Percentiles rank a stretch among this genome's conserved stretches.
phyloP scores from a whole-genome alignment of 805 yeast species.

The Aciculoconidium aculeatum region DNA sequence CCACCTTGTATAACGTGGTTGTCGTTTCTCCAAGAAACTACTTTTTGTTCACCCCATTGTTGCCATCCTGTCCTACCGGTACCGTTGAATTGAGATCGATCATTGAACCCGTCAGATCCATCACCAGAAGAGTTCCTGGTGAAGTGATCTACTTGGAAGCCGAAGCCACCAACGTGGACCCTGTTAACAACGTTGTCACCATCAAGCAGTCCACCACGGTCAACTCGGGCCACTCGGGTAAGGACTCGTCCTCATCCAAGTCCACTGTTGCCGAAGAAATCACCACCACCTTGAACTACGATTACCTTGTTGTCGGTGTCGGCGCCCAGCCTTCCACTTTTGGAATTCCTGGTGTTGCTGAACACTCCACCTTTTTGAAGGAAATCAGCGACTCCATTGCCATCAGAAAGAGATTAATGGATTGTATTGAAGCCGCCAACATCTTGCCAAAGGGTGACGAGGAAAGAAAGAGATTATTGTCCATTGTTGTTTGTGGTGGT shows the following conservation, averaged over 20 bases:
- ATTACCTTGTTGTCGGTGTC: constrained; percentile 84
- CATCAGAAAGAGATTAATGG: constrained; percentile 78
- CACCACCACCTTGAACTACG: constrained; percentile 51
- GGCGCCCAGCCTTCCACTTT: constrained; percentile 95
- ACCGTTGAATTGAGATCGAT: constrained; percentile 86
- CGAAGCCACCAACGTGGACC: constrained; percentile 80
- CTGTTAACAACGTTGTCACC: constrained; percentile 56
- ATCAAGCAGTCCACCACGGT: constrained; percentile 57
- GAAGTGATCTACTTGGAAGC: constrained; percentile 85
- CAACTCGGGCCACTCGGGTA: constrained; percentile 49
- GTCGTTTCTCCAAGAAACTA: constrained; percentile 93
- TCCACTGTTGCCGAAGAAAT: constrained; percentile 39
- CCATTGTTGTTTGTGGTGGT: constrained; percentile 93
- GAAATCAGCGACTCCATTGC: constrained; percentile 85
- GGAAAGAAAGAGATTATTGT: constrained; percentile 79
- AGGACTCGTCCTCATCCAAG: constrained; percentile 39
- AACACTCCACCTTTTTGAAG: constrained; percentile 82
- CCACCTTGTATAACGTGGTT: constrained; percentile 81
- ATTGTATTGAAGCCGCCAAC: constrained; percentile 83
- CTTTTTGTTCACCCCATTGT: constrained; percentile 90
- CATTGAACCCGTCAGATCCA: constrained; percentile 86
- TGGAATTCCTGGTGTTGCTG: constrained; percentile 91
- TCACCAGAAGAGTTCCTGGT: constrained; percentile 73
- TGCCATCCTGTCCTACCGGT: constrained; percentile 94
- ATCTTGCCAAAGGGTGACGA: constrained; percentile 67